These are phyloP conservation scores for Mycena metata DNA, from an alignment of 768 basidiomycete species.

Conservation along the genomic window DNA sequence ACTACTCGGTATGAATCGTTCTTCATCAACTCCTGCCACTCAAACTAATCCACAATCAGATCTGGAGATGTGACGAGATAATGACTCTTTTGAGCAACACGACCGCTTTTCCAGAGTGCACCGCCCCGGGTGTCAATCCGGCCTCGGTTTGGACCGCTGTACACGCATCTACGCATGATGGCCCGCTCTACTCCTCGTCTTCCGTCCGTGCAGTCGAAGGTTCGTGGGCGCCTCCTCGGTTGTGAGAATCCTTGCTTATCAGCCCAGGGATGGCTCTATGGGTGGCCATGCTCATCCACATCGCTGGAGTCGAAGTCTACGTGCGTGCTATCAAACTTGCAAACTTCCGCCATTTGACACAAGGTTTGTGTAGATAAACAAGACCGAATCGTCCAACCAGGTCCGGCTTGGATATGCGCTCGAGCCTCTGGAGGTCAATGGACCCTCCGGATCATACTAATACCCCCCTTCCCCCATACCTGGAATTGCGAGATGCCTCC, in stretches of 20 bases:
- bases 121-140: constrained; percentile 28
- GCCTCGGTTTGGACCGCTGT: constrained; percentile 38
- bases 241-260: neutral
- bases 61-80: constrained; percentile 46
- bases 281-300: constrained; percentile 42
- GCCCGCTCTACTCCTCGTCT: constrained; percentile 35
- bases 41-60: neutral
- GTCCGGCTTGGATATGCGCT: constrained; percentile 35
- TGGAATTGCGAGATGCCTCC: constrained; percentile 14
- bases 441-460: constrained; percentile 20
- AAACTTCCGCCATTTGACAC: neutral
- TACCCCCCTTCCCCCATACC: constrained; percentile 19
- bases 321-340: constrained; percentile 34
- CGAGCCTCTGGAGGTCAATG: constrained; percentile 35
- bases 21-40: neutral
- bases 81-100: constrained; percentile 35
- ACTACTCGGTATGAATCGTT: constrained; percentile 39
- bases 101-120: constrained; percentile 40
- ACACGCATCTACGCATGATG: constrained; percentile 37
- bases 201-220: constrained; percentile 40
- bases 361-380: constrained; percentile 12
- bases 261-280: constrained; percentile 43
- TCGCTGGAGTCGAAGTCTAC: constrained; percentile 42
- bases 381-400: constrained; percentile 28
- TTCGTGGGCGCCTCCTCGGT: neutral